Evolutionary conservation across 495 filamentous ascomycete genomes (phyloP), one percentile per base, ranked within the genome.

Genomic region (Choiromyces venosus): DNA sequence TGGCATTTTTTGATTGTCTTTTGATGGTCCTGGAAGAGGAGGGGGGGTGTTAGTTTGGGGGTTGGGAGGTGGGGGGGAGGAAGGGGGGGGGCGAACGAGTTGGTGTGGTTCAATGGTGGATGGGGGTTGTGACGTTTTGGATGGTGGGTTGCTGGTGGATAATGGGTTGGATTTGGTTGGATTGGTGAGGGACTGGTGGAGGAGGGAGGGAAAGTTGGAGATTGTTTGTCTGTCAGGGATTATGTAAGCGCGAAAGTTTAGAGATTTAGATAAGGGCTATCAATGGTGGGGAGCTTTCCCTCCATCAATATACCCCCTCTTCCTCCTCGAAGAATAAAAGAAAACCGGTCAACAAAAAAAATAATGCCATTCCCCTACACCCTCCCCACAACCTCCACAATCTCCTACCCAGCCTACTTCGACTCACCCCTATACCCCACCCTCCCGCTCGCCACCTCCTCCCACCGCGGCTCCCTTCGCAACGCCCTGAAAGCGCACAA

Each of bases 301-400:
- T n/a, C n/a, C n/a, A 56, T 56, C 10, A 14, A 61, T 14, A 61
- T 61, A 61, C 29, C 25, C 52, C 44, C 21, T 18, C 42, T 19
- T 52, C 7, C 21, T 61, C 52, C 25, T 29, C 12, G 25, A 7
- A 2, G 46, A 61, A 61, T n/a, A n/a, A n/a, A n/a, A n/a, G n/a
- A n/a, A n/a, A n/a, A n/a, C n/a, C n/a, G n/a, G n/a, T n/a, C n/a
- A n/a, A n/a, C n/a, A n/a, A n/a, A n/a, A 25, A 14, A 61, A 33
- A 87, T 73, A 40, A 97, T 97, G 94, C 93, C 94, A 64, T 97
- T 90, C 82, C 89, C 90, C 29, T 96, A 94, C 79, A 84, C 86
- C 40, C 87, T 97, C 46, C 92, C 93, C 4, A 97, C 93, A 33
- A 96, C 93, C 35, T 95, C 92, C 3, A 86, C 88, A 64, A 88